Evolutionary conservation across 257 asterid species (phyloP), one percentile per base, ranked within the genome.

Genomic region (Fraxinus anomala): DNA sequence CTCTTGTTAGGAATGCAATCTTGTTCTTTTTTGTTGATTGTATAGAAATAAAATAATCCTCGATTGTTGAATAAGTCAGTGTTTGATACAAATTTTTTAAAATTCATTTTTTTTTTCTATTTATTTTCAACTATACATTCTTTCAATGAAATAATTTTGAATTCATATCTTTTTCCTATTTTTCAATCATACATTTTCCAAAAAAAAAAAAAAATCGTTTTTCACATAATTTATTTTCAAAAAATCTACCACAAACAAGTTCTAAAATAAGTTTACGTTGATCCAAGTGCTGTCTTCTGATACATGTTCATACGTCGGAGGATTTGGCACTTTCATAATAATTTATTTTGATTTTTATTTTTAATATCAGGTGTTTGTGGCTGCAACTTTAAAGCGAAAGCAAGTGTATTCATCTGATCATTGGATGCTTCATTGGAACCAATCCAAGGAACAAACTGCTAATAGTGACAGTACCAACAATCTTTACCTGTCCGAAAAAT

Each of bases 351-450:
- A 2, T n/a, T 36, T 68, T 54, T 66, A 34, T 73, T 72, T 23
- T 74, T 73, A 63, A 8, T 72, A 63, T 39, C 82, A 95, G 99
- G 99, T 93, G 56, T 19, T 93, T 37, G 99, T 93, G 86, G 99
- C 96, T 79, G 97, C 99, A 82, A 76, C 76, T 76, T 68, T 81
- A 73, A 95, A 95, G 76, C 89, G 99, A 85, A 93, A 93, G 81
- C 84, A 74, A 68, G 75, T 42, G 44, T 82, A 79, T 78, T 90
- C 97, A 74, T 82, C 92, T 72, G 90, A 90, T 88, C 93, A 94
- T 68, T 83, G 79, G 83, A 83, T 90, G 94, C 87, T 89, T 77
- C 83, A 87, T 76, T 91, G 88, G 74, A 81, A 79, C 87, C 88
- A 88, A 80, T 33, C 81, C 47, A 83, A 77, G 49, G 82, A 76